A percentile compares a stretch with the other conserved stretches of the same genome.
These are phyloP conservation scores for Cystofilobasidium macerans DNA, from an alignment of 768 basidiomycete species.

Conservation along the genomic window DNA sequence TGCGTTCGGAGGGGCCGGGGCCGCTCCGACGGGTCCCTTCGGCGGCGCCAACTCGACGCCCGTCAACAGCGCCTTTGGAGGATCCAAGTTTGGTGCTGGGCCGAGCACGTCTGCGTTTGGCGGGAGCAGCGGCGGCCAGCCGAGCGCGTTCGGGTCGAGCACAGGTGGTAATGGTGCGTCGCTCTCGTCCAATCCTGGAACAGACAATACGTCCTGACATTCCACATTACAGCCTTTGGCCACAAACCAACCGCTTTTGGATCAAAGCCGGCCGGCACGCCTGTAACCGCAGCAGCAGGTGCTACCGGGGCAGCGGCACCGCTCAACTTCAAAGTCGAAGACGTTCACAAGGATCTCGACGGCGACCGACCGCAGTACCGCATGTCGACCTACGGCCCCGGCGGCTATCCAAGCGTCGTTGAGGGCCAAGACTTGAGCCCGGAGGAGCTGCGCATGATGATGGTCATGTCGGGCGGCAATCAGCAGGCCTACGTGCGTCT, in stretches of 20 bases:
- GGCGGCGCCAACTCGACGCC: constrained; percentile 1
- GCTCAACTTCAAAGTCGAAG: constrained; percentile 9
- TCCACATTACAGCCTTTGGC: background rate
- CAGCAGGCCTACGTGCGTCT: constrained; percentile 21
- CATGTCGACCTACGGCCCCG: constrained; percentile 19
- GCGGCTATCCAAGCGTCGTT: background rate
- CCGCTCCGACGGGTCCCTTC: background rate
- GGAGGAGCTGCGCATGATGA: constrained; percentile 23
- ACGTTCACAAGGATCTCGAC: constrained; percentile 13
- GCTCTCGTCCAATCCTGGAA: background rate
- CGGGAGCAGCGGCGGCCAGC: background rate
- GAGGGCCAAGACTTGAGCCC: constrained; percentile 18
- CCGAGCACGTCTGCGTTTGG: background rate
- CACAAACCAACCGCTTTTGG: constrained; percentile 9
- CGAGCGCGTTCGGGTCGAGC: background rate
- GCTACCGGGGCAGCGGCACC: background rate
- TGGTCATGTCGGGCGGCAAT: constrained; percentile 17
- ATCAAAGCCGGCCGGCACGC: background rate
- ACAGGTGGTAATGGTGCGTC: background rate
- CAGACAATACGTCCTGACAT: background rate
- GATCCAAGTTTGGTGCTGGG: background rate
- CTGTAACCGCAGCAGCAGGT: background rate
- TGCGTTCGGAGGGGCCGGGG: background rate
- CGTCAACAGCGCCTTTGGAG: background rate
- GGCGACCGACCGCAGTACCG: constrained; percentile 11